Evolutionary conservation across 2,329 filamentous ascomycete genomes (phyloP), one percentile per base, ranked within the genome.

Genomic region (Sporothrix pseudoabietina): DNA sequence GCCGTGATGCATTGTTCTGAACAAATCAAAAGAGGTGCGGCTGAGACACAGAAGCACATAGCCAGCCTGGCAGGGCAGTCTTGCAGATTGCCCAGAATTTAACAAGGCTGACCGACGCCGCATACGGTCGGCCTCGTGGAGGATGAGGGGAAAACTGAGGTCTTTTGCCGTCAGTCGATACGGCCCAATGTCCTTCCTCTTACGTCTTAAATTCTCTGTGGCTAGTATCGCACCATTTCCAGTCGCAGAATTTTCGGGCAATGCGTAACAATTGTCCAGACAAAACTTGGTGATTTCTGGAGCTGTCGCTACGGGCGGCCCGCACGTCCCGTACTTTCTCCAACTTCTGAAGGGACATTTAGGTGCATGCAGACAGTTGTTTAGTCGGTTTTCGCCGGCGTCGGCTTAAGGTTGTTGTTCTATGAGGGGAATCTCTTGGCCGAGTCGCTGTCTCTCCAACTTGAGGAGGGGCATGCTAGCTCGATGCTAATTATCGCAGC

Each of bases 351-450:
- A 26, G 57, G 16, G 12, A 12, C 32, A 35, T 61, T 61, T 61
- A 19, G 19, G 57, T 39, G 22, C 39, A 39, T 10, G 22, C 35
- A 35, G 35, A 35, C 3, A 5, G 35, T 35, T 35, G 8, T 35
- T 63, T 22, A 35, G 47, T 66, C 63, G 41, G 22, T 16, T 68
- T 32, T 19, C 63, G 30, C 66, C 44, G 66, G 66, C 66, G 66
- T 55, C 30, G 66, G 66, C 47, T 22, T 68, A 35, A 32, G 22
- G 8, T 49, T 44, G 35, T 26, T 9, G 22, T 4, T 19, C 9
- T 49, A 30, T 30, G 22, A 57, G 26, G 57, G 14, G n/a, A 19
- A 61, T 61, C 30, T 19, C 35, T 6, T 12, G 35, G 32, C 35
- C 35, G 26, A 14, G 41, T 32, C 12, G 14, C 63, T 66, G 49